A percentile compares a stretch with the other conserved stretches of the same genome.
phyloP scores from a whole-genome alignment of 495 filamentous ascomycete genomes.

The Xylaria bambusicola region DNA sequence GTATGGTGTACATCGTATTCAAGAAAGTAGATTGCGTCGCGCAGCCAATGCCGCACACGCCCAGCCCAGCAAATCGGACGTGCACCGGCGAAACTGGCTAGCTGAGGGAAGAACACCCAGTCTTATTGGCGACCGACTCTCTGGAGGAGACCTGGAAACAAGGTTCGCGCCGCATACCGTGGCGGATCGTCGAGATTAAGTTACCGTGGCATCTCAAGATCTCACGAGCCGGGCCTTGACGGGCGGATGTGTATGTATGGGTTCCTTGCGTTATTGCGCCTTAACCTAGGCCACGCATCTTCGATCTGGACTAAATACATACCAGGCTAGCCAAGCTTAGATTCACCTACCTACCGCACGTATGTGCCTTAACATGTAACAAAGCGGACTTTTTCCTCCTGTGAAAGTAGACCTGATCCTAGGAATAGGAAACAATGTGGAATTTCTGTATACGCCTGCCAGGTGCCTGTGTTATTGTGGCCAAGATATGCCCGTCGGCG shows the following conservation, averaged over 20 bases:
- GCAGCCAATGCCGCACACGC: not conserved
- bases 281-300: not conserved
- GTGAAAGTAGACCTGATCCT: no score
- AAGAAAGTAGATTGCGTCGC: not conserved
- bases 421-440: no score
- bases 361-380: no score
- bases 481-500: no score
- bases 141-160: not conserved
- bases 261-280: not conserved
- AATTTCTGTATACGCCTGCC: no score
- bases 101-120: not conserved
- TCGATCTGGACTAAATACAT: no score
- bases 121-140: not conserved
- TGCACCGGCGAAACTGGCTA: not conserved
- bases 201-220: not conserved
- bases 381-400: no score
- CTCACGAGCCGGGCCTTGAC: not conserved
- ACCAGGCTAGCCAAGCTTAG: no score
- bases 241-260: no score
- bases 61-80: not conserved
- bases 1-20: not conserved
- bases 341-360: no score
- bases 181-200: conserved; percentile 9
- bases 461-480: no score
- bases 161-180: conserved; percentile 11